Percentiles rank a stretch among this genome's conserved stretches.
Conservation (phyloP, 306 rosid genomes). For the Acmispon strigosus region DNA sequence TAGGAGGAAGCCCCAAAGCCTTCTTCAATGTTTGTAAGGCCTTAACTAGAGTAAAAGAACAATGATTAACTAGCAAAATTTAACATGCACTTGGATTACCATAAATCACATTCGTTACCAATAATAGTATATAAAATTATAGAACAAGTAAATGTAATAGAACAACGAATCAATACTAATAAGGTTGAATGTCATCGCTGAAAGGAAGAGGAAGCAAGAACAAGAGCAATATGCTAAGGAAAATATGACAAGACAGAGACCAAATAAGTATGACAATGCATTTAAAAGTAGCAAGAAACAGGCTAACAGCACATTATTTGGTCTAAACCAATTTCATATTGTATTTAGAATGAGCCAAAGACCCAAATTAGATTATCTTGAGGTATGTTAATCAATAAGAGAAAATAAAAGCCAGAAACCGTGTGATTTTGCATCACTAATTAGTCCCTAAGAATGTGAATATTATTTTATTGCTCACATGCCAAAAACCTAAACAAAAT, state of each 20-base stretch:
- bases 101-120: not conserved
- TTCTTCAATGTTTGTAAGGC: slow-evolving; percentile 69
- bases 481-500: not conserved
- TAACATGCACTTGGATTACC: slow-evolving; percentile 8
- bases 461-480: not conserved
- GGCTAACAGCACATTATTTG: not conserved
- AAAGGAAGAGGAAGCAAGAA: not conserved
- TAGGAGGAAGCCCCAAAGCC: slow-evolving; percentile 81
- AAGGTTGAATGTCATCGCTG: not conserved
- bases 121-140: not conserved
- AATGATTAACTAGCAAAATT: slow-evolving; percentile 18
- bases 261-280: slow-evolving; percentile 15
- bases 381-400: not conserved
- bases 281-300: slow-evolving; percentile 9
- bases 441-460: not conserved
- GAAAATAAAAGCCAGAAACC: not conserved
- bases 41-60: slow-evolving; percentile 52
- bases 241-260: not conserved
- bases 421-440: not conserved
- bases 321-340: slow-evolving; percentile 13
- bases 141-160: not conserved
- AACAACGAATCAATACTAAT: not conserved
- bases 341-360: not conserved
- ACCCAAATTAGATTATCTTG: slow-evolving; percentile 1
- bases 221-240: not conserved